Evolutionary conservation across 805 yeast genomes (phyloP).

Genomic region (Candida yuanshanica): DNA sequence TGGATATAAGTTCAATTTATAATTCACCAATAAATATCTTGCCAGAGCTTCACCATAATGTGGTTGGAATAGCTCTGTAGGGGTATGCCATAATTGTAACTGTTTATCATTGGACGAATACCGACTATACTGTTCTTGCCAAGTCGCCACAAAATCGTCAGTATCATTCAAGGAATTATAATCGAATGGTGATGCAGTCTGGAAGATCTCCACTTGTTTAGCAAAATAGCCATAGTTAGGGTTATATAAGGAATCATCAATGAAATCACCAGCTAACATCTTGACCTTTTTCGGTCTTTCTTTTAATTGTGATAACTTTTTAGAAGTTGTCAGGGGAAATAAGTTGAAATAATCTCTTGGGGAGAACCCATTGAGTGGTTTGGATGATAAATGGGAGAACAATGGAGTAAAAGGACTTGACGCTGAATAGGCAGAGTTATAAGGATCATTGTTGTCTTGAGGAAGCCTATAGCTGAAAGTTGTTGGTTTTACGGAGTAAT

Average conservation of each 20-base stretch:
- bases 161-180: constrained; percentile 51
- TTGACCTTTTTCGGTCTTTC: constrained; percentile 56
- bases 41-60: constrained; percentile 85
- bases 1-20: constrained; percentile 62
- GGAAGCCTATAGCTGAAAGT: constrained; percentile 20
- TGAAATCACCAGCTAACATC: constrained; percentile 75
- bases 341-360: constrained; percentile 17
- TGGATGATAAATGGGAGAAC: constrained; percentile 11
- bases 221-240: constrained; percentile 80
- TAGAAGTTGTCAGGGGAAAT: constrained; percentile 14
- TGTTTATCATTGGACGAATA: constrained; percentile 34
- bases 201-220: constrained; percentile 71
- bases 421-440: not conserved
- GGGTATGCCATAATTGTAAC: constrained; percentile 83
- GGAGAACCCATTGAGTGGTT: constrained; percentile 12
- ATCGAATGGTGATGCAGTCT: constrained; percentile 58
- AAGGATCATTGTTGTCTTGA: not conserved
- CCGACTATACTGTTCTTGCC: constrained; percentile 57
- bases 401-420: constrained; percentile 13
- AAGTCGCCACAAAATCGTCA: constrained; percentile 63
- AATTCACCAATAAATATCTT: constrained; percentile 65
- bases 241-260: constrained; percentile 79
- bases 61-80: constrained; percentile 81
- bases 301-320: constrained; percentile 22
- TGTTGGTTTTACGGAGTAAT: constrained; percentile 20